These are phyloP conservation scores for Xylariaceae sp. DNA, from an alignment of 2,329 filamentous ascomycete species.

Conservation along the genomic window DNA sequence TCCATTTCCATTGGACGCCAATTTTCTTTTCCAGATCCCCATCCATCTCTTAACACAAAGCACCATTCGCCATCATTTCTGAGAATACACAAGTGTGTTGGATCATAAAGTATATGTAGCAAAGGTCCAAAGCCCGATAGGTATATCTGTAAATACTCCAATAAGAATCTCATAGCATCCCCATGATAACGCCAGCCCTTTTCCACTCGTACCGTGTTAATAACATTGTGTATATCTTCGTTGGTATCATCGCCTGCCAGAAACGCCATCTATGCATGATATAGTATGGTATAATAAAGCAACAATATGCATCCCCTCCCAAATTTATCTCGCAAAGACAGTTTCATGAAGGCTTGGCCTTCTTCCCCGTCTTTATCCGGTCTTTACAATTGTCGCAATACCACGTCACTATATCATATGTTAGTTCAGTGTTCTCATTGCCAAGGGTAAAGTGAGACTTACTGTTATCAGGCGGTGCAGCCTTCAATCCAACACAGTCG, in stretches of 20 bases:
- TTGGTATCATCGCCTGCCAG: neutral
- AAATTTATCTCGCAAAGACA: neutral
- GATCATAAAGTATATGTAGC: too few relatives aligned
- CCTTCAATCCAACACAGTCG: constrained; percentile 75
- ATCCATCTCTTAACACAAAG: too few relatives aligned
- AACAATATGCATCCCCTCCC: constrained; percentile 37
- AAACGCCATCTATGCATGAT: constrained; percentile 1
- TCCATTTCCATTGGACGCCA: too few relatives aligned
- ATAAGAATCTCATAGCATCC: too few relatives aligned
- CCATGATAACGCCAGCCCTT: too few relatives aligned
- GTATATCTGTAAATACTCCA: too few relatives aligned
- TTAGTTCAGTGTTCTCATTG: constrained; percentile 29
- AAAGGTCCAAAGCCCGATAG: too few relatives aligned
- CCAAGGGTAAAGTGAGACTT: constrained; percentile 36
- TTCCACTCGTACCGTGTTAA: neutral
- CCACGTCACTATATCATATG: constrained; percentile 64
- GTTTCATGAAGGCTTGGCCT: constrained; percentile 33
- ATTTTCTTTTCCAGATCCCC: too few relatives aligned
- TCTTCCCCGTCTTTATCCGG: constrained; percentile 56
- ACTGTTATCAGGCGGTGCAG: constrained; percentile 75
- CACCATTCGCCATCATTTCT: too few relatives aligned
- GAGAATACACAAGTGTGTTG: too few relatives aligned
- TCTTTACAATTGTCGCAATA: constrained; percentile 79
- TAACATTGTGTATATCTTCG: neutral
- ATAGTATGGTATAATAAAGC: neutral